These are phyloP conservation scores for Rhododendron henanense DNA, from an alignment of 148 eudicot genomes.

Conservation along the genomic window DNA sequence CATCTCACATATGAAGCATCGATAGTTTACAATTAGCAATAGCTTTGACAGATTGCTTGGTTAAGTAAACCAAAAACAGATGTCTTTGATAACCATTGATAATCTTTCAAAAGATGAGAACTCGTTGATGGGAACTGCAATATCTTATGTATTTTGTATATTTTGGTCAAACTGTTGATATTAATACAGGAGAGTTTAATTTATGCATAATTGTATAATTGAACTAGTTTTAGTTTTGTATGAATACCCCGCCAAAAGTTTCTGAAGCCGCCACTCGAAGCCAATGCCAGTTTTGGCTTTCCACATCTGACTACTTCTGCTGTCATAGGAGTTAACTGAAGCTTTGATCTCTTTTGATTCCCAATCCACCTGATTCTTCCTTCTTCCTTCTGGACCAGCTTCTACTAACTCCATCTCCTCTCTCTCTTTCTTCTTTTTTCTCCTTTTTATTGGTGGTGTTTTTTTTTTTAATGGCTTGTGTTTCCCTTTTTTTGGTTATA, in stretches of 20 bases:
- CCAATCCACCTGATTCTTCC: background rate
- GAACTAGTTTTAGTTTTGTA: too few species aligned
- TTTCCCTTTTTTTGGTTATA: background rate
- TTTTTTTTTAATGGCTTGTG: background rate
- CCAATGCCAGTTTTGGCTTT: background rate
- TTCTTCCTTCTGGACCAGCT: background rate
- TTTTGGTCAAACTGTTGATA: background rate
- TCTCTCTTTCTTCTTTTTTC: background rate
- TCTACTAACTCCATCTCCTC: background rate
- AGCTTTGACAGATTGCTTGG: background rate
- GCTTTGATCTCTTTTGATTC: slow-evolving; percentile 1
- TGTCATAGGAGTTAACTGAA: background rate
- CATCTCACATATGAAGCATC: background rate
- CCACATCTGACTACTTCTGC: background rate
- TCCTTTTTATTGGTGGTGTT: background rate
- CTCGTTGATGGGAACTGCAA: background rate
- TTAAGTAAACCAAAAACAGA: too few species aligned
- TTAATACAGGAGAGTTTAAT: background rate
- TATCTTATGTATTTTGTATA: background rate
- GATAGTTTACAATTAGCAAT: background rate
- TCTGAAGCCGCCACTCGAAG: background rate
- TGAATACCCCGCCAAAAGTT: background rate
- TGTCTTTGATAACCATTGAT: background rate
- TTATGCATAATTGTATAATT: too few species aligned
- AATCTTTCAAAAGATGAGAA: background rate